Conservation (phyloP, 2,329 filamentous ascomycete species). For the Fusarium sp. region DNA sequence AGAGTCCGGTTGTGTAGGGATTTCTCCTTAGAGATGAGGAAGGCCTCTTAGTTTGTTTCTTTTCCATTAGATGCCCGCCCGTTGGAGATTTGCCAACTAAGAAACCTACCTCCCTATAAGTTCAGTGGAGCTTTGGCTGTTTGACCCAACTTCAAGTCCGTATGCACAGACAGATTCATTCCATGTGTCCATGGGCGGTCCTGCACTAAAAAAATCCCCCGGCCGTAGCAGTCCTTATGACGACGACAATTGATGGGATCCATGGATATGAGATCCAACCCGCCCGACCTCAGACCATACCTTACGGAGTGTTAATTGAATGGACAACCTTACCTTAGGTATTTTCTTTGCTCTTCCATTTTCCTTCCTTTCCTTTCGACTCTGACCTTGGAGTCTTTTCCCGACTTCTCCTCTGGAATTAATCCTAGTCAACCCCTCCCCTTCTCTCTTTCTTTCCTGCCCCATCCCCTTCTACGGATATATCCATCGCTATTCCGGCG, state of each 20-base stretch:
- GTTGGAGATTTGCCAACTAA: conserved; percentile 3
- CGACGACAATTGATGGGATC: conserved; percentile 24
- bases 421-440: neutral
- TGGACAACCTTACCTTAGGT: neutral
- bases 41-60: neutral
- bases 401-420: conserved; percentile 3
- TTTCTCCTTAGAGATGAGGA: conserved; percentile 17
- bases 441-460: neutral
- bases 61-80: neutral
- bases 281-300: conserved; percentile 20
- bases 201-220: conserved; percentile 13
- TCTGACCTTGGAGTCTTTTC: neutral
- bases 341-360: conserved; percentile 31
- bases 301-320: neutral
- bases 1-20: conserved; percentile 7
- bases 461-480: conserved; percentile 11
- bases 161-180: conserved; percentile 21
- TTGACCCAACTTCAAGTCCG: conserved; percentile 15
- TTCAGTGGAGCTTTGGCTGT: conserved; percentile 7
- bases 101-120: neutral
- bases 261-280: conserved; percentile 14
- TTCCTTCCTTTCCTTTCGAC: conserved; percentile 14
- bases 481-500: neutral
- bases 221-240: conserved; percentile 28
- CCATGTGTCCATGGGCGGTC: neutral